Base-by-base conservation (phyloP, 78 protist genomes). In the Dictyostelium capitatum region DNA sequence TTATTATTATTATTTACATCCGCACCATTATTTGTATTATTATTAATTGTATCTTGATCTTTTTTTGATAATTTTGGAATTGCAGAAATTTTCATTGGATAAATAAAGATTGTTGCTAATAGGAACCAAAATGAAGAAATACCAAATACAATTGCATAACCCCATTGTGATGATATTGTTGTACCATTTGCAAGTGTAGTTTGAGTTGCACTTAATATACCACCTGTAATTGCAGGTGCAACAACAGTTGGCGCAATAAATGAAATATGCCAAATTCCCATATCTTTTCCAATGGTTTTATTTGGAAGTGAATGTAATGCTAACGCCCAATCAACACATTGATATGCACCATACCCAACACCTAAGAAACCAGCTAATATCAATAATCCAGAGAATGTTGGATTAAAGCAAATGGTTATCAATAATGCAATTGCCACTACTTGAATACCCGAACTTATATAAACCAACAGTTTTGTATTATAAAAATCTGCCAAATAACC, bases 281-380 rank as follows among this genome's bases (percentile, higher is more conserved):
- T 87, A 43, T 87, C 93, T 32, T 87, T 87, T 12, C 85, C 93
- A n/a, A 87, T 87, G 50, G 72, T 74, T 28, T 37, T 47, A 17
- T 32, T 25, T 48, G 93, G 93, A 1, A 87, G 46, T 9, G 72
- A 57, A 47, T 78, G 93, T 5, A 87, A 50, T 30, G 93, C 93
- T 59, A 87, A 48, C 0, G 93, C 93, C 93, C 93, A 87, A 65
- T 87, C 93, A 20, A 87, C 93, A 77, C 93, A 87, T 57, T 87
- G 93, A 51, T 87, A 87, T 28, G 59, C 81, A 50, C 93, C 93
- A 51, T 87, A 87, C 6, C 93, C 93, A 51, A 73, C 54, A 37
- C 93, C 93, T 5, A 87, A 87, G 15, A 87, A 25, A 12, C 78
- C 93, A 0, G 80, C 37, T 12, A 87, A 4, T n/a, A 64, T 75